phyloP scores from a whole-genome alignment of 2,329 filamentous ascomycete species.

The Tolypocladium nubicola region DNA sequence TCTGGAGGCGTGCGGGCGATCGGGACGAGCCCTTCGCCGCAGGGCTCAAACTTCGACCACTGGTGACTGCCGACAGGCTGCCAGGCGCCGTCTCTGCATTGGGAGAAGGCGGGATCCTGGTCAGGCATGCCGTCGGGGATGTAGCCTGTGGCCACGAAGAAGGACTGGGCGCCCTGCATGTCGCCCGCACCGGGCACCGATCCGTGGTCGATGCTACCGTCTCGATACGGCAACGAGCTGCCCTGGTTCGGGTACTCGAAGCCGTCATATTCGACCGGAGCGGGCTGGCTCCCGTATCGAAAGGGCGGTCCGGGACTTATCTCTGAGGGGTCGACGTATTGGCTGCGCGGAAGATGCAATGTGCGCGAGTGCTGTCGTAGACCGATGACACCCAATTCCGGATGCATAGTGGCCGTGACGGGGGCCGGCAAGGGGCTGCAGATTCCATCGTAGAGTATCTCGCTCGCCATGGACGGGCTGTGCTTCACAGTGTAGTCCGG shows the following conservation, averaged over 20 bases:
- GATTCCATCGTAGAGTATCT: background rate
- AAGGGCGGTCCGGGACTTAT: background rate
- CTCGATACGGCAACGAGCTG: background rate
- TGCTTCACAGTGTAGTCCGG: background rate
- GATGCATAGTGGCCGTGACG: background rate
- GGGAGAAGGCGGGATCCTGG: background rate
- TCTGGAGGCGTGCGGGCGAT: constrained; percentile 23
- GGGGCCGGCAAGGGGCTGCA: background rate
- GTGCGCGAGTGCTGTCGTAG: background rate
- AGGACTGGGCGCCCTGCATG: background rate
- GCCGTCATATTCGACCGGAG: background rate
- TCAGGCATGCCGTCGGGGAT: no score
- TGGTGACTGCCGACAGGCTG: background rate
- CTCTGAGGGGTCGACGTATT: background rate
- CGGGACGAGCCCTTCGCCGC: background rate
- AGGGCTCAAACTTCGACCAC: background rate
- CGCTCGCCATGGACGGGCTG: constrained; percentile 5
- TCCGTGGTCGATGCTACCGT: background rate
- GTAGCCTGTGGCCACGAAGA: background rate
- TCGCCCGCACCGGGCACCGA: background rate
- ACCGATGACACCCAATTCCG: background rate
- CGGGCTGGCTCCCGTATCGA: background rate
- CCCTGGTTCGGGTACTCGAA: background rate
- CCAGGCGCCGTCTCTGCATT: background rate
- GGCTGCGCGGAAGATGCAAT: background rate